Conservation (phyloP, 2,329 filamentous ascomycete species). For the Tolypocladium endophyticum region DNA sequence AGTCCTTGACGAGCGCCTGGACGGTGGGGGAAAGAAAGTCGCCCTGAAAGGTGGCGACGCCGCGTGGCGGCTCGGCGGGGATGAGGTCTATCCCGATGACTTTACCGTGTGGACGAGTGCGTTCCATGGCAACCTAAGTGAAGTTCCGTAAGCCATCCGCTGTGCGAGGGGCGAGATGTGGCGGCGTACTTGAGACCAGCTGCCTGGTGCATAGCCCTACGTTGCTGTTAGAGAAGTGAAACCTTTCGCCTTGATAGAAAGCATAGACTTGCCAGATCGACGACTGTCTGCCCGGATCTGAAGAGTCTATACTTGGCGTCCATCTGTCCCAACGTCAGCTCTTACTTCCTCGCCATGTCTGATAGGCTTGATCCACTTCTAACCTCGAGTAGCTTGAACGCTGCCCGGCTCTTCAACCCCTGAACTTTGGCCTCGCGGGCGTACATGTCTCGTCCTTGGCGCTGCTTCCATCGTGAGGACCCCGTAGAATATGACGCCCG, state of each 20-base stretch:
- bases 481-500: slow-evolving; percentile 32
- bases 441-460: slow-evolving; percentile 65
- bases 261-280: slow-evolving; percentile 61
- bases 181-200: slow-evolving; percentile 53
- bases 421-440: slow-evolving; percentile 66
- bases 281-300: slow-evolving; percentile 67
- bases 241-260: neutral
- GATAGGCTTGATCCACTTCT: neutral
- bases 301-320: slow-evolving; percentile 76
- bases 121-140: slow-evolving; percentile 64
- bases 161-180: neutral
- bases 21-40: slow-evolving; percentile 73
- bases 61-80: slow-evolving; percentile 79
- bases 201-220: slow-evolving; percentile 66
- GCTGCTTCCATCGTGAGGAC: slow-evolving; percentile 70
- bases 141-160: neutral
- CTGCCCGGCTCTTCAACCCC: slow-evolving; percentile 79
- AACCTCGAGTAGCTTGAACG: slow-evolving; percentile 89
- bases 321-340: slow-evolving; percentile 43
- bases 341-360: neutral
- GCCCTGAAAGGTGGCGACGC: slow-evolving; percentile 90
- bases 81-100: slow-evolving; percentile 92
- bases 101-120: slow-evolving; percentile 64
- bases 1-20: slow-evolving; percentile 66
- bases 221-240: neutral